These are phyloP conservation scores for Sisymbrium altissimum DNA, from an alignment of 345 rosid genomes.

Conservation along the genomic window DNA sequence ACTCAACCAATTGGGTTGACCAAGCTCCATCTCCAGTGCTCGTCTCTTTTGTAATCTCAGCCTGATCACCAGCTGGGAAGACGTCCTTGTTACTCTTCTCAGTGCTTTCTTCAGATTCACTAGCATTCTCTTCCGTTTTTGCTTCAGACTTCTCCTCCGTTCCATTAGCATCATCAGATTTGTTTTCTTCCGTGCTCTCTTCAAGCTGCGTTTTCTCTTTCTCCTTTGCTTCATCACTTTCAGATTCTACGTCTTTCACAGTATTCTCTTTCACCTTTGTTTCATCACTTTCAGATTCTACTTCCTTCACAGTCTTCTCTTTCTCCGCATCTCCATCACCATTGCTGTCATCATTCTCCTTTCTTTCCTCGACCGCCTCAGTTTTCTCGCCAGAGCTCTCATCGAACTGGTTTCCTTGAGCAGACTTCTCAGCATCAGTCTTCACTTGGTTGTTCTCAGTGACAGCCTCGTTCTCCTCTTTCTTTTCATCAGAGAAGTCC, in stretches of 20 bases:
- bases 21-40: slow-evolving; percentile 48
- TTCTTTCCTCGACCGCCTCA: slow-evolving; percentile 37
- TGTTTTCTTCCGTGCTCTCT: slow-evolving; percentile 39
- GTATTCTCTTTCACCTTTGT: slow-evolving; percentile 27
- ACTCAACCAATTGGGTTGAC: slow-evolving; percentile 70
- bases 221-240: slow-evolving; percentile 32
- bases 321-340: slow-evolving; percentile 34
- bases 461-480: slow-evolving; percentile 26
- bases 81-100: slow-evolving; percentile 38
- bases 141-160: slow-evolving; percentile 12
- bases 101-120: slow-evolving; percentile 22
- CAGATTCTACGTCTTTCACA: slow-evolving; percentile 23
- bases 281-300: slow-evolving; percentile 26
- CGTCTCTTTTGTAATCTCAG: slow-evolving; percentile 62
- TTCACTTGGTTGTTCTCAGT: slow-evolving; percentile 29
- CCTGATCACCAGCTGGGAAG: slow-evolving; percentile 41
- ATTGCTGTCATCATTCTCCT: slow-evolving; percentile 25
- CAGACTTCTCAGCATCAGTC: slow-evolving; percentile 26
- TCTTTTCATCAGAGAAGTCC: slow-evolving; percentile 24
- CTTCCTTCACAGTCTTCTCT: slow-evolving; percentile 23
- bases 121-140: slow-evolving; percentile 30
- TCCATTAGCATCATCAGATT: slow-evolving; percentile 24
- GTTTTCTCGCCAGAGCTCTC: slow-evolving; percentile 33
- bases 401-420: slow-evolving; percentile 25
- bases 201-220: slow-evolving; percentile 33